Evolutionary conservation across 2,329 filamentous ascomycete species (phyloP), one percentile per base, ranked within the genome.

Genomic region (Anthostomella pinea): DNA sequence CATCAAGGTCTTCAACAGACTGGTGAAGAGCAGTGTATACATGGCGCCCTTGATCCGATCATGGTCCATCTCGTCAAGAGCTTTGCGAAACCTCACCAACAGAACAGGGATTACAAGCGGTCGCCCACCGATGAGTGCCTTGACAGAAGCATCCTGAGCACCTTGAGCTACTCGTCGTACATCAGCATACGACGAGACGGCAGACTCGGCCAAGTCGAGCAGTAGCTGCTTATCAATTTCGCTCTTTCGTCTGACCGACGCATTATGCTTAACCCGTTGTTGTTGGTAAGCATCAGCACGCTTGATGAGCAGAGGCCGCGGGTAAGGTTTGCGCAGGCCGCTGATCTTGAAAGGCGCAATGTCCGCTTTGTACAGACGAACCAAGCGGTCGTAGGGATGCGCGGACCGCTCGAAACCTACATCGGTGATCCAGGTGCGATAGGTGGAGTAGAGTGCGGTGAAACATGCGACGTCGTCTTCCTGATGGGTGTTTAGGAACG

Each of bases 391-490:
- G 8, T 97, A 71, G 2, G 94, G 87, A 59, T 96, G 93, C 0
- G 93, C 91, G 13, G 91, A 96, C 41, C 91, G 78, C 65, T 98
- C 93, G 42, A 96, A 94, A 13, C 94, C 93, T 25, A 98, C 90
- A 55, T 98, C 93, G 2, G 95, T 89, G 54, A 98, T 97, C 89
- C 90, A 98, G 7, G 87, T 93, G 27, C 88, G 77, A 60, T 96
- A 98, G 2, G 91, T 87, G 15, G 85, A 85, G 63, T 95, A 98
- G 2, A 98, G 67, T 1, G 90, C 81, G 16, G 89, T 95, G 65
- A 98, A 98, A 64, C 89, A 96, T 11, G 86, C 81, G 1, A 98
- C 93, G 58, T 98, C 93, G 56, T 98, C 93, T 59, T 97, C 87
- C 58, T 95, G 90, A 43, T 91, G 82, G 43, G 80, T 68, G 13